phyloP scores from a whole-genome alignment of 805 yeast genomes.

The Candida wancherniae region DNA sequence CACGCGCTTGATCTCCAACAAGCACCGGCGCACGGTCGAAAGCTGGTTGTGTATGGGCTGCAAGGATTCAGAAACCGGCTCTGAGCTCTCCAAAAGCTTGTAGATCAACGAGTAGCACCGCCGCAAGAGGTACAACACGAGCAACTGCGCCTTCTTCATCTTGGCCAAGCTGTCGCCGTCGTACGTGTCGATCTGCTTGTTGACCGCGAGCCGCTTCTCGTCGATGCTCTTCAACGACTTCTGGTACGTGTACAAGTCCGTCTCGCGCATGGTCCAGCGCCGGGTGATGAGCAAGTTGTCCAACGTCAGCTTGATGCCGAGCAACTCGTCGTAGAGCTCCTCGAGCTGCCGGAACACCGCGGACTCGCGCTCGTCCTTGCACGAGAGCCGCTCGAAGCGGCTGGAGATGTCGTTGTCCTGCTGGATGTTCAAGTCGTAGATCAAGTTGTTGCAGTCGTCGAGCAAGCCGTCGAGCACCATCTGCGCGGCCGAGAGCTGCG shows the following conservation, averaged over 20 bases:
- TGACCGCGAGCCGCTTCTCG: conserved; percentile 51
- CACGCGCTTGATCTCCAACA: conserved; percentile 83
- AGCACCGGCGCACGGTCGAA: conserved; percentile 84
- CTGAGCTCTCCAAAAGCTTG: conserved; percentile 83
- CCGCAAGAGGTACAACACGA: conserved; percentile 72
- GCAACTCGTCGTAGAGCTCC: conserved; percentile 57
- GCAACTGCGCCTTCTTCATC: conserved; percentile 35
- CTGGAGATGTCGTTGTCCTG: conserved; percentile 23
- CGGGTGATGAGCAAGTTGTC: conserved; percentile 86
- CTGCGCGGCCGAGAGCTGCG: conserved; percentile 25
- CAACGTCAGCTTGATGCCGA: conserved; percentile 63
- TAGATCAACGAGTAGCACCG: conserved; percentile 89
- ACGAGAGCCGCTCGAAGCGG: conserved; percentile 20
- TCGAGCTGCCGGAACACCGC: conserved; percentile 27
- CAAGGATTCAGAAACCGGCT: conserved; percentile 91
- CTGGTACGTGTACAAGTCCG: conserved; percentile 85
- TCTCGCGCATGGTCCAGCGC: conserved; percentile 96
- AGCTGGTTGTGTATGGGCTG: conserved; percentile 93
- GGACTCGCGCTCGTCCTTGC: conserved; percentile 37
- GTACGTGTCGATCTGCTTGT: conserved; percentile 19
- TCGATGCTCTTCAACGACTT: conserved; percentile 70
- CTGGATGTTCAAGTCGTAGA: conserved; percentile 60
- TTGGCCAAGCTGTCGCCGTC: conserved; percentile 9
- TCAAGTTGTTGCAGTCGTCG: conserved; percentile 76
- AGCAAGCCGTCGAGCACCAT: conserved; percentile 65